Base-by-base conservation (phyloP, 345 rosid species). In the Arabidopsis arenosa region DNA sequence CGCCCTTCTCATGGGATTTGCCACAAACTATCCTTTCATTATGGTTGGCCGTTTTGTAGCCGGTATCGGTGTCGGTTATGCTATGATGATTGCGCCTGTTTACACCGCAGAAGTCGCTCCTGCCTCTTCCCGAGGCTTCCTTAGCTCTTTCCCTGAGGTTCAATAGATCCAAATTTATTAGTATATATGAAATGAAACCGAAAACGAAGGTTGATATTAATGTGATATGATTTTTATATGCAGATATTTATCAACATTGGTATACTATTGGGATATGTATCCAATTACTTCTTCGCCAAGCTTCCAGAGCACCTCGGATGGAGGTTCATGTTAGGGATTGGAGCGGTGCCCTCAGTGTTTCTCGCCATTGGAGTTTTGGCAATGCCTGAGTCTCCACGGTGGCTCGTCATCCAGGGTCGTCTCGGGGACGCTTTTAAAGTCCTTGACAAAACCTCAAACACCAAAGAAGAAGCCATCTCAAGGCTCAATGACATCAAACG, bases 351-450 rank as follows among this genome's bases (percentile, higher is more conserved):
- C 0, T 76, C 91, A 0, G 9, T 84, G 1, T 26, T 69, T 0
- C 76, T 89, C 39, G 93, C 83, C 10, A 6, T 85, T 2, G 87
- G 88, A 5, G 91, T 87, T 23, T 49, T 86, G 70, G 74, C 70
- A 21, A 86, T 87, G 91, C 94, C 94, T 0, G 94, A 91, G 80
- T 89, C 97, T 13, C 97, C 97, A 4, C 75, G 87, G 54, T 91
- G 93, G 94, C 87, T 89, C 0, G 88, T 86, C n/a, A 78, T 84
- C 79, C 75, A 86, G 54, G 86, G 89, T 51, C 77, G 80, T 65
- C 69, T 77, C 0, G 85, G 74, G 1, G 90, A 87, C 57, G 94
- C 93, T 10, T 82, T 75, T 72, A 44, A 74, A 54, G 92, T 91
- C 18, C 68, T 91, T 17, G 62, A 79, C 45, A 87, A 74, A 80